A percentile compares a stretch with the other conserved stretches of the same genome.
phyloP scores from a whole-genome alignment of 2,329 filamentous ascomycete species.

The Fusarium circinatum region DNA sequence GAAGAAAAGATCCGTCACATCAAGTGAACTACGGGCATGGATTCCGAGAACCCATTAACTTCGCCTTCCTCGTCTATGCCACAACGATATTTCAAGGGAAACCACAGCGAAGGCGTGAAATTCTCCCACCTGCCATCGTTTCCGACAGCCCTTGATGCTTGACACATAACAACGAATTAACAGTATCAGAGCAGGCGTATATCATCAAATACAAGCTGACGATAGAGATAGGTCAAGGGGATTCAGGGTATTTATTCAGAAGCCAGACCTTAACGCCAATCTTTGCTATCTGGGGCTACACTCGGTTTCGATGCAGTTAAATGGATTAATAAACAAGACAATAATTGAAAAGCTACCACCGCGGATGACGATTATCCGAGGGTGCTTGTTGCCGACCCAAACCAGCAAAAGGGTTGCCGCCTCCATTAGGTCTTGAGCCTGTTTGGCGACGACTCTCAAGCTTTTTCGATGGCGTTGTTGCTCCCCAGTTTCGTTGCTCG shows the following conservation, averaged over 20 bases:
- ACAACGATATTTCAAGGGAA: neutral
- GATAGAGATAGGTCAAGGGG: neutral
- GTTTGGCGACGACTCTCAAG: conserved; percentile 45
- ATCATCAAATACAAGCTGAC: neutral
- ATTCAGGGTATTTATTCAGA: conserved; percentile 12
- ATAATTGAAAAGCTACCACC: conserved; percentile 39
- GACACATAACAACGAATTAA: neutral
- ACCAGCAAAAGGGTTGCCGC: conserved; percentile 53
- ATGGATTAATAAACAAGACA: conserved; percentile 10
- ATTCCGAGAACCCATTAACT: neutral
- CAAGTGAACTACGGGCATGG: neutral
- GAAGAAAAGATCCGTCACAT: neutral
- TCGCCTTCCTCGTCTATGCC: neutral
- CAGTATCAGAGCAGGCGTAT: neutral
- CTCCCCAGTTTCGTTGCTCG: conserved; percentile 58
- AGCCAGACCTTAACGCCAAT: conserved; percentile 28
- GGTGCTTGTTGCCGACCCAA: conserved; percentile 49
- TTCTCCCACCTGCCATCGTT: neutral
- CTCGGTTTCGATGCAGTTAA: neutral
- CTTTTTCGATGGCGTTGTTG: conserved; percentile 55
- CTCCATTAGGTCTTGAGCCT: conserved; percentile 35
- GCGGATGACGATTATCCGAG: conserved; percentile 56
- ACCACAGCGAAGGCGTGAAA: neutral
- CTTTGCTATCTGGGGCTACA: neutral
- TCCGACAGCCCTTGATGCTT: neutral